Evolutionary conservation across 1,284 basidiomycete genomes (phyloP).

Genomic region (Spongiforma sp.): DNA sequence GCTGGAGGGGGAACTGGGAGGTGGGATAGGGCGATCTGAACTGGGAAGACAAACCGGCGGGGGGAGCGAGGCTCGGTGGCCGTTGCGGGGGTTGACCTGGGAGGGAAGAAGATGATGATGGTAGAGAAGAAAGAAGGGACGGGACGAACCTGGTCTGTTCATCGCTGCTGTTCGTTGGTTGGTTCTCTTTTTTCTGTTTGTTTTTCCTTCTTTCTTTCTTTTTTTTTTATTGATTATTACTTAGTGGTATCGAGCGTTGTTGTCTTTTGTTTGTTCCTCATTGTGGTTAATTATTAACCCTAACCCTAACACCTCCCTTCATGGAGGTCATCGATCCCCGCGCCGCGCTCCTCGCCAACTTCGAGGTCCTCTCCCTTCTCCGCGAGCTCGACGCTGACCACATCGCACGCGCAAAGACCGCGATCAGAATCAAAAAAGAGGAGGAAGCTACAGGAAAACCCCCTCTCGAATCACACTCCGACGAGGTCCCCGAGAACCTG

Average conservation of each 20-base stretch:
- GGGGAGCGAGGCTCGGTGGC: slow-evolving; percentile 73
- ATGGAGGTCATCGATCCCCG: slow-evolving; percentile 70
- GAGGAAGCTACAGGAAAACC: too few relatives aligned
- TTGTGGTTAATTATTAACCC: slow-evolving; percentile 26
- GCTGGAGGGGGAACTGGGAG: slow-evolving; percentile 61
- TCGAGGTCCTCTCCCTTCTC: slow-evolving; percentile 84
- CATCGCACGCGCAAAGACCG: slow-evolving; percentile 64
- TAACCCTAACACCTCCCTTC: too few relatives aligned
- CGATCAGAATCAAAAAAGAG: slow-evolving; percentile 73
- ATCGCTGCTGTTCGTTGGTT: slow-evolving; percentile 15
- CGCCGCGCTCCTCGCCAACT: slow-evolving; percentile 84
- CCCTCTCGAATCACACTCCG: too few relatives aligned
- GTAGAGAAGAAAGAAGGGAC: too few relatives aligned
- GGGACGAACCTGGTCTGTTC: slow-evolving; percentile 37
- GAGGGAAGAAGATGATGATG: background rate
- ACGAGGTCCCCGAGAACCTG: slow-evolving; percentile 78
- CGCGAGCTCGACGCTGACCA: slow-evolving; percentile 79
- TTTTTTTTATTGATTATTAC: slow-evolving; percentile 20
- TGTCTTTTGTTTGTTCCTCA: slow-evolving; percentile 32
- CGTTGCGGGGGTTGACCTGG: slow-evolving; percentile 80
- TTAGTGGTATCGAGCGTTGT: slow-evolving; percentile 24
- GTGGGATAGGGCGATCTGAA: slow-evolving; percentile 68
- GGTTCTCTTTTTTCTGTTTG: slow-evolving; percentile 19
- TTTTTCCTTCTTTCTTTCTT: background rate
- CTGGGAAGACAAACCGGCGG: slow-evolving; percentile 61